phyloP scores from a whole-genome alignment of 1,284 basidiomycete species.

The Trichosporon faecale region DNA sequence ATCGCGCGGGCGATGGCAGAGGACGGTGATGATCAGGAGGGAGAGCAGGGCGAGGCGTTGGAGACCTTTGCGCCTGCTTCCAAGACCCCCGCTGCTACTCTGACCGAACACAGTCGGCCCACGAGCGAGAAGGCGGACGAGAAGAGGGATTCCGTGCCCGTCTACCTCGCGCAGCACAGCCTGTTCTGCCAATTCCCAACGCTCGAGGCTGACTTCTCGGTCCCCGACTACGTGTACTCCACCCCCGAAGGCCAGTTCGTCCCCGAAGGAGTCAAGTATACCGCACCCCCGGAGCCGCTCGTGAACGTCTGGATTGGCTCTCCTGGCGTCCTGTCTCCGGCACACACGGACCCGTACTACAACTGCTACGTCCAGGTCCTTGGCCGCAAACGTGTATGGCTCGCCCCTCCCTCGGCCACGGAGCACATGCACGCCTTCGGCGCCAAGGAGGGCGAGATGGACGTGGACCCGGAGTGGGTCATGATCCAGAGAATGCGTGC shows the following conservation, averaged over 20 bases:
- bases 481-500: neutral
- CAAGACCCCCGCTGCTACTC: neutral
- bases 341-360: conserved; percentile 93
- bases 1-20: too few species aligned
- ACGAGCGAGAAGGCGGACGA: too few species aligned
- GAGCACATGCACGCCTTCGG: conserved; percentile 59
- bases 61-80: neutral
- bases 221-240: conserved; percentile 86
- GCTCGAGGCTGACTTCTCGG: conserved; percentile 67
- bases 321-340: conserved; percentile 67
- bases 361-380: conserved; percentile 90
- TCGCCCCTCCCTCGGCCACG: conserved; percentile 67
- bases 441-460: neutral
- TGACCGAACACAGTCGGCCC: too few species aligned
- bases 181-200: conserved; percentile 79
- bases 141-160: conserved; percentile 22
- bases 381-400: conserved; percentile 86
- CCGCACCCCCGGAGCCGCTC: conserved; percentile 61
- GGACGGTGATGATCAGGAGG: neutral
- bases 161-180: conserved; percentile 91
- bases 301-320: conserved; percentile 83
- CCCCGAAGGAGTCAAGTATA: conserved; percentile 52
- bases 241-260: conserved; percentile 53
- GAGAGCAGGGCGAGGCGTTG: neutral
- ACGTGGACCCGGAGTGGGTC: neutral